Evolutionary conservation across 2,329 filamentous ascomycete species (phyloP).

Genomic region (Pseudogymnoascus sp.): DNA sequence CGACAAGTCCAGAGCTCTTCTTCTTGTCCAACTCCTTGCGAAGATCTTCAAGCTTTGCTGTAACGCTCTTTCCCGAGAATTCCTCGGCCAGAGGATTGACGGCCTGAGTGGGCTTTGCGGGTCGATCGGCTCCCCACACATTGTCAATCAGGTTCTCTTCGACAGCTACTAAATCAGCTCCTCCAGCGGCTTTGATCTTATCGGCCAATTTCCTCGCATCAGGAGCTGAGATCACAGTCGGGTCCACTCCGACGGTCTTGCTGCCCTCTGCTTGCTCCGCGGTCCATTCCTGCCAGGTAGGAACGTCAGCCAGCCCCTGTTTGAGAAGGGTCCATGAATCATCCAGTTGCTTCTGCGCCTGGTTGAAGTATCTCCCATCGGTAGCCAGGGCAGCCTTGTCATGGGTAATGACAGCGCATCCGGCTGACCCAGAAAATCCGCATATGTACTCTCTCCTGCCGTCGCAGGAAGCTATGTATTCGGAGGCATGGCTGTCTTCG

Average conservation of each 20-base stretch:
- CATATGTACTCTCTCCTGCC: slow-evolving; percentile 84
- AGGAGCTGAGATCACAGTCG: slow-evolving; percentile 70
- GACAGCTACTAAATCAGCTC: slow-evolving; percentile 66
- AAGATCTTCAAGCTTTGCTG: slow-evolving; percentile 75
- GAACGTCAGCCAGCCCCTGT: slow-evolving; percentile 86
- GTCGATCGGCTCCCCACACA: slow-evolving; percentile 74
- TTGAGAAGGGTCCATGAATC: slow-evolving; percentile 86
- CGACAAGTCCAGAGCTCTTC: slow-evolving; percentile 76
- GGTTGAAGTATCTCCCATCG: slow-evolving; percentile 96
- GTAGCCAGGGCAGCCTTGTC: slow-evolving; percentile 86
- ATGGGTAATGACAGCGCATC: slow-evolving; percentile 79
- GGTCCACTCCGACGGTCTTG: slow-evolving; percentile 85
- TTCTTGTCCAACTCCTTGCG: slow-evolving; percentile 89
- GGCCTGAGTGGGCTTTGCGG: slow-evolving; percentile 65
- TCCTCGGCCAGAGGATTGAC: slow-evolving; percentile 64
- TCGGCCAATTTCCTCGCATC: slow-evolving; percentile 70
- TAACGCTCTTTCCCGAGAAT: slow-evolving; percentile 74
- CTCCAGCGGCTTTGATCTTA: slow-evolving; percentile 80
- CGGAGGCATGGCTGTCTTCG: slow-evolving; percentile 94
- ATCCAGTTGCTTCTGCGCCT: slow-evolving; percentile 85
- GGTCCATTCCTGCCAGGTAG: slow-evolving; percentile 96
- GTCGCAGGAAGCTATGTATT: slow-evolving; percentile 97
- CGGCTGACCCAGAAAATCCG: slow-evolving; percentile 91
- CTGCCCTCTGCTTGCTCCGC: slow-evolving; percentile 78
- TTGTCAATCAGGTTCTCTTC: slow-evolving; percentile 80